Percentiles rank a stretch among this genome's conserved stretches.
These are phyloP conservation scores for Cylindrotheca fusiformis DNA, from an alignment of 108 stramenopile species.

Conservation along the genomic window DNA sequence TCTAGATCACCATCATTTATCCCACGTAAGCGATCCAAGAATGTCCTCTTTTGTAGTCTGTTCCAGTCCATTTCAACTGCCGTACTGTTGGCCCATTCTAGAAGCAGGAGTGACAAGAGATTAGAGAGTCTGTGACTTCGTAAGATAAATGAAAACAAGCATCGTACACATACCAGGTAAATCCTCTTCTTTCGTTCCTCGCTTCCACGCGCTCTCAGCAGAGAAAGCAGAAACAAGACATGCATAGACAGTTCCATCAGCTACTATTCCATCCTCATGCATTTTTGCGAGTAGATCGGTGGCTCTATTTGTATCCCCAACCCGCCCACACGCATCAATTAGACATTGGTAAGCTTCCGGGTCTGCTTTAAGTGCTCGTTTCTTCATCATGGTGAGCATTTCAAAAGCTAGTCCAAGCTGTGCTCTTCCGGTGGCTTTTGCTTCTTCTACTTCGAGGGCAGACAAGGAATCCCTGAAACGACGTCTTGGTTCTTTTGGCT, in stretches of 20 bases:
- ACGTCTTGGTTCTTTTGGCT: constrained; percentile 21
- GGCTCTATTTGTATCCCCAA: constrained; percentile 72
- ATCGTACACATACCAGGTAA: background rate
- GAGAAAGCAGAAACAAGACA: constrained; percentile 28
- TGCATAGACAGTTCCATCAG: constrained; percentile 36
- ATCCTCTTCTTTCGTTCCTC: constrained; percentile 5
- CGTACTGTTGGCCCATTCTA: constrained; percentile 84
- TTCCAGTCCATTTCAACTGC: constrained; percentile 88
- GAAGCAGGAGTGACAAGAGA: background rate
- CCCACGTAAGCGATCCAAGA: constrained; percentile 61
- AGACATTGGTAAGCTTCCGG: constrained; percentile 71
- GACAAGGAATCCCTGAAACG: constrained; percentile 11
- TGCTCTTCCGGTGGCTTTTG: constrained; percentile 69
- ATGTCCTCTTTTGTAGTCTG: constrained; percentile 70
- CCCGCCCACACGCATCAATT: constrained; percentile 84
- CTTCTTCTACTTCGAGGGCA: constrained; percentile 56
- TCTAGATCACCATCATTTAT: constrained; percentile 20
- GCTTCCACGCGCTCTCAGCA: constrained; percentile 22
- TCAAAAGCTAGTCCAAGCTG: constrained; percentile 84
- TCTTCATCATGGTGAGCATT: constrained; percentile 60
- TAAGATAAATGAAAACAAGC: background rate
- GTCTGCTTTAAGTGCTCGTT: constrained; percentile 58
- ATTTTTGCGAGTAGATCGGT: constrained; percentile 72
- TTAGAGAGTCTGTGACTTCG: background rate
- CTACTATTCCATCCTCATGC: constrained; percentile 66